Conservation (phyloP, 2,329 filamentous ascomycete genomes). For the Escovopsis weberi region DNA sequence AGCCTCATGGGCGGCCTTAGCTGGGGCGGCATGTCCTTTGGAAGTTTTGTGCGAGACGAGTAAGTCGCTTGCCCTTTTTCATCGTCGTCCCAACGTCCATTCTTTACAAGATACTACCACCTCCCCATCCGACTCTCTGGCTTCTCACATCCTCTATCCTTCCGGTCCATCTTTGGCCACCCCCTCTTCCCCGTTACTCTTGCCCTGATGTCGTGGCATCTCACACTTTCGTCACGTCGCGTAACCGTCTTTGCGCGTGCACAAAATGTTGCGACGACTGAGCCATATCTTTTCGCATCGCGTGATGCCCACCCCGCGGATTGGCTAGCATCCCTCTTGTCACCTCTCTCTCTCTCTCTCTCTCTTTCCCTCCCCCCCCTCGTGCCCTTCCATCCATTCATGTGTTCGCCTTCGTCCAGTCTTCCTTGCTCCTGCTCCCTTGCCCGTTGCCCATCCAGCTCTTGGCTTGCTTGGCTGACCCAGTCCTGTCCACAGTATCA, state of each 20-base stretch:
- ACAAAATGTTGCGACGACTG: background rate
- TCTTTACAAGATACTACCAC: too few species aligned
- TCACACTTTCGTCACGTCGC: background rate
- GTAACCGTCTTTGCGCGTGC: background rate
- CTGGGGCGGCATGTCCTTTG: conserved; percentile 92
- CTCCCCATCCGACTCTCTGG: background rate
- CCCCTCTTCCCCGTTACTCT: background rate
- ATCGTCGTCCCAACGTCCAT: too few species aligned
- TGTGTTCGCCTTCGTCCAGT: too few species aligned
- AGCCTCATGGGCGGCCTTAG: conserved; percentile 74
- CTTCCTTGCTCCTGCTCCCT: background rate
- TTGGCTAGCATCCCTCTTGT: too few species aligned
- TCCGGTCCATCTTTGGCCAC: background rate
- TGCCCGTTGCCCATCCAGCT: background rate
- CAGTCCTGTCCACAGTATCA: conserved; percentile 46
- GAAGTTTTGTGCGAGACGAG: conserved; percentile 97
- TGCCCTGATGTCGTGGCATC: background rate
- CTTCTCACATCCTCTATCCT: background rate
- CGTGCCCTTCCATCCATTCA: background rate
- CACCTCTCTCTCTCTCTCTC: background rate
- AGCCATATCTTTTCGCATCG: too few species aligned
- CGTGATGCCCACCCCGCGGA: too few species aligned
- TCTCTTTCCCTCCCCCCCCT: background rate
- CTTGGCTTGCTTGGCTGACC: conserved; percentile 10
- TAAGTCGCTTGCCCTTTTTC: conserved; percentile 37